A percentile compares a stretch with the other conserved stretches of the same genome.
Conservation (phyloP, 164 flowering plant species). For the Cinnamomum chago region DNA sequence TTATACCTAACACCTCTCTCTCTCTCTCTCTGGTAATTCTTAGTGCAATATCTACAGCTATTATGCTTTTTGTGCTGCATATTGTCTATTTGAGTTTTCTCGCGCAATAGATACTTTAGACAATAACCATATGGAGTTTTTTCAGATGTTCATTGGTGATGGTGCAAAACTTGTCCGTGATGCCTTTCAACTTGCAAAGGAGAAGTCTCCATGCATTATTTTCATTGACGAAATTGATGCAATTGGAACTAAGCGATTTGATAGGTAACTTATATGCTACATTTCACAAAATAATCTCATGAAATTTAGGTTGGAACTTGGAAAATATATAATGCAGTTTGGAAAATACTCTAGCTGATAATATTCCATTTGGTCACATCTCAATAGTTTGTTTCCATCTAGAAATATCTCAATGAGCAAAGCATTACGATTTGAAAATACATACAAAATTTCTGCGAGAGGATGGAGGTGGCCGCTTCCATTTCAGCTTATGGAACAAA, state of each 20-base stretch:
- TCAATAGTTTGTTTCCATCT: not conserved
- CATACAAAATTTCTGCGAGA: not conserved
- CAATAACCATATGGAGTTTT: constrained; percentile 1
- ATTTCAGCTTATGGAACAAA: too few species aligned
- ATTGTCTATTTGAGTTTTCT: not conserved
- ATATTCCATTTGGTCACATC: not conserved
- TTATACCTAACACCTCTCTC: too few species aligned
- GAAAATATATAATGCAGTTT: not conserved
- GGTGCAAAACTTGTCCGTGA: constrained; percentile 97
- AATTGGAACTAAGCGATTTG: constrained; percentile 95
- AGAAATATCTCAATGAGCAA: not conserved
- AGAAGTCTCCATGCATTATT: constrained; percentile 81
- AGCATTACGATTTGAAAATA: not conserved
- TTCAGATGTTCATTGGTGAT: constrained; percentile 98
- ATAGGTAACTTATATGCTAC: constrained; percentile 48
- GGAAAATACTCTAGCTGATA: not conserved
- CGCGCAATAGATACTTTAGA: not conserved
- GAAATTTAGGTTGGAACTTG: not conserved
- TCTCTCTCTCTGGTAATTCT: too few species aligned
- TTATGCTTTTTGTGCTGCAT: too few species aligned
- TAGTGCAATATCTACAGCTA: too few species aligned
- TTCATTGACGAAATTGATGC: constrained; percentile 95
- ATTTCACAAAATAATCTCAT: not conserved
- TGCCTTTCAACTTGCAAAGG: constrained; percentile 87
- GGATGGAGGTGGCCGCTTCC: not conserved